Base-by-base conservation (phyloP, 805 yeast genomes). In the Blastobotrys terrestris region DNA sequence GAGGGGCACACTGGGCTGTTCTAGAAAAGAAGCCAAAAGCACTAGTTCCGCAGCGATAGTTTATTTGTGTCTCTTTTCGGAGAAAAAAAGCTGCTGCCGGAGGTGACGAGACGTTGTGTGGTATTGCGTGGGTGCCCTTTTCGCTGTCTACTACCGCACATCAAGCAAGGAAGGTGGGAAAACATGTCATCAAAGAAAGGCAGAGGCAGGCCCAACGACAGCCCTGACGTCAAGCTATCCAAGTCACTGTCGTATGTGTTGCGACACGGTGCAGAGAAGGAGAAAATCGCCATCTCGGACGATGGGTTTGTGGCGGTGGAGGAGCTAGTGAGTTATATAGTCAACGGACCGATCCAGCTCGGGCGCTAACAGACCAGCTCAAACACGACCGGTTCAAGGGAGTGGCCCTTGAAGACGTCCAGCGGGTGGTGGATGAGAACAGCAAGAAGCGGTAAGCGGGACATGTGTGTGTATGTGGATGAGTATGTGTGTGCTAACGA, bases 201-300 rank as follows among this genome's bases (percentile, higher is more conserved):
- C 16, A 43, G 49, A 7, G 31, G 22, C 11, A 20, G 51, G 16
- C 43, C 48, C 7, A 42, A 49, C 8, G 59, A 55, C 22, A 40
- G 58, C 1, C 63, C 64, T 3, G 61, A 62, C 14, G 58, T 75
- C 4, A 70, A 68, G 40, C 81, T 90, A 15, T 88, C 97, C 4
- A 87, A 87, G 58, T 73, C 87, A 0, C 71, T 94, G 31, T 78
- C 95, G 3, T 83, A 85, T 59, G 71, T 94, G 1, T 76, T 92
- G 1, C 74, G 99, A n/a, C 99, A 92, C 63, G 88, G 86, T 2
- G 98, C 98, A 0, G 63, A 68, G 14, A 77, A 80, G 49, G 94
- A 88, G 60, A 75, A 77, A 0, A 67, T 94, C 13, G 58, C 70
- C 2, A 86, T 94, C 1, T 87, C 85, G 61, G 54, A 64, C 0